A percentile compares a stretch with the other conserved stretches of the same genome.
These are phyloP conservation scores for Xeromyces bisporus DNA, from an alignment of 495 filamentous ascomycete species.

Conservation along the genomic window DNA sequence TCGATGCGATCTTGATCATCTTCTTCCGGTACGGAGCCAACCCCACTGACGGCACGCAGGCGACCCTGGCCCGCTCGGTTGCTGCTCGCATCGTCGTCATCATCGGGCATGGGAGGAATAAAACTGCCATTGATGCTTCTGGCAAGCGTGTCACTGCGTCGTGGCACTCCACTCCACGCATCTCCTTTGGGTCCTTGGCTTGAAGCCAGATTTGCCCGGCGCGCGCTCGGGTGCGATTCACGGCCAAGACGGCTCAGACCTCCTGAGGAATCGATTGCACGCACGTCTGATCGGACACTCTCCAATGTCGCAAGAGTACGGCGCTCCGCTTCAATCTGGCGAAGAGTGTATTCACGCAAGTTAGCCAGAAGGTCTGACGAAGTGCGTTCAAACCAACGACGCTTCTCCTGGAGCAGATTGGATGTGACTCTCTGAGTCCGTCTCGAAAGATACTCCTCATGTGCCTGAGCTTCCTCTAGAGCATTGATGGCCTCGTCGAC, in stretches of 20 bases:
- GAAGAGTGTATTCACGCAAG: conserved; percentile 81
- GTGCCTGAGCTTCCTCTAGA: conserved; percentile 67
- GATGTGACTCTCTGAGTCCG: conserved; percentile 77
- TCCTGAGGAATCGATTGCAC: conserved; percentile 77
- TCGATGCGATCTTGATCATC: conserved; percentile 90
- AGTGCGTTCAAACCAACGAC: conserved; percentile 81
- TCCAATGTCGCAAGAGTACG: conserved; percentile 85
- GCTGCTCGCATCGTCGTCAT: conserved; percentile 27
- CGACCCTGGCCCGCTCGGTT: conserved; percentile 29
- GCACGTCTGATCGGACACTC: conserved; percentile 78
- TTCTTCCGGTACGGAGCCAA: conserved; percentile 51
- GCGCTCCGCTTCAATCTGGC: conserved; percentile 90
- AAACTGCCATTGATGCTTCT: conserved; percentile 64
- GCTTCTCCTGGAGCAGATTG: conserved; percentile 76
- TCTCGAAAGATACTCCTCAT: conserved; percentile 60
- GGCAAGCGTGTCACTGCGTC: conserved; percentile 57
- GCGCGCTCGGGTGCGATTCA: conserved; percentile 61
- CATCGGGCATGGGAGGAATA: conserved; percentile 18
- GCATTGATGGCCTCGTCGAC: conserved; percentile 87
- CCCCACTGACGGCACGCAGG: conserved; percentile 44
- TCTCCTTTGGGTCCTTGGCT: conserved; percentile 93
- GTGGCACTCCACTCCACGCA: conserved; percentile 88
- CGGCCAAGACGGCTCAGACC: conserved; percentile 78
- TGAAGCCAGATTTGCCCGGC: conserved; percentile 60
- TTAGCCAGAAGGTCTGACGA: conserved; percentile 58